Evolutionary conservation across 2,329 filamentous ascomycete species (phyloP).

Genomic region (Xylariaceae sp.): DNA sequence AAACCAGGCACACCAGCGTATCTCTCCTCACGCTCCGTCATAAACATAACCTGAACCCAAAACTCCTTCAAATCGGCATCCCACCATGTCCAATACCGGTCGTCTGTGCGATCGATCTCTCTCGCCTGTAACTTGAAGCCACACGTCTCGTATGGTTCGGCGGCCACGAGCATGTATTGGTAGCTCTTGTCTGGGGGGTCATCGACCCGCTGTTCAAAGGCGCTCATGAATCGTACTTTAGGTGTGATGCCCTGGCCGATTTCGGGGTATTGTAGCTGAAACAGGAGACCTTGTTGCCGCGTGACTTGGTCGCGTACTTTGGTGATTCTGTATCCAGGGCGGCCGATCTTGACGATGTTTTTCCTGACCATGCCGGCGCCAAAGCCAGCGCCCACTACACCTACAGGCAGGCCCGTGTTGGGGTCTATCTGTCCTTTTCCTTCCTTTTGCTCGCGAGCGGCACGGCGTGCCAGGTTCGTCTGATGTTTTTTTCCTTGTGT

Average conservation of each 20-base stretch:
- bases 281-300: constrained; percentile 87
- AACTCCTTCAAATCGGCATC: constrained; percentile 96
- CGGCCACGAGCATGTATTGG: constrained; percentile 93
- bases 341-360: constrained; percentile 92
- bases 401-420: constrained; percentile 72
- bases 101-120: constrained; percentile 89
- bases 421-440: constrained; percentile 74
- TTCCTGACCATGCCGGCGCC: constrained; percentile 68
- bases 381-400: constrained; percentile 75
- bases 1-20: constrained; percentile 72
- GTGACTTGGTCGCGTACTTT: constrained; percentile 91
- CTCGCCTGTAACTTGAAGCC: constrained; percentile 93
- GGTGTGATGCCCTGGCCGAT: constrained; percentile 76
- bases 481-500: constrained; percentile 99
- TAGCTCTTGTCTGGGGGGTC: constrained; percentile 89
- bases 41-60: constrained; percentile 97
- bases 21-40: constrained; percentile 95
- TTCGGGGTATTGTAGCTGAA: constrained; percentile 95
- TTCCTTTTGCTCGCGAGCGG: constrained; percentile 93
- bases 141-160: constrained; percentile 97
- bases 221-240: constrained; percentile 95
- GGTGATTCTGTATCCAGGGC: constrained; percentile 96
- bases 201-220: constrained; percentile 94
- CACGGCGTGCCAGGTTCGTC: constrained; percentile 93
- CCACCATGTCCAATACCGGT: constrained; percentile 91